phyloP scores from a whole-genome alignment of 2,329 filamentous ascomycete genomes.

The Pseudogymnoascus sp. region DNA sequence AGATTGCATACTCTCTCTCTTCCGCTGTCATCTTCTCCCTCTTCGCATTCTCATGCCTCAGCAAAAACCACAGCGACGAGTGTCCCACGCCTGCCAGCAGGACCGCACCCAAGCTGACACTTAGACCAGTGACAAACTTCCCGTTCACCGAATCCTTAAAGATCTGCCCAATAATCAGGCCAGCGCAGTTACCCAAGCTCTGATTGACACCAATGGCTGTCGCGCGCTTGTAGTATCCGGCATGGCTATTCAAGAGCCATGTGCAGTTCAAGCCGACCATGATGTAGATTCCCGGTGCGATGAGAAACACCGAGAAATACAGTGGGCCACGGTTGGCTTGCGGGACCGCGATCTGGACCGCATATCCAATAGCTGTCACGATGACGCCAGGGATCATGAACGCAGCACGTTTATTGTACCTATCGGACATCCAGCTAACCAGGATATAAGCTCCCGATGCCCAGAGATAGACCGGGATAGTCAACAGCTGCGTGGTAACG shows the following conservation, averaged over 20 bases:
- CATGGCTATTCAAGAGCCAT: slow-evolving; percentile 41
- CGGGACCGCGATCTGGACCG: slow-evolving; percentile 11
- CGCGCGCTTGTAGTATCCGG: slow-evolving; percentile 39
- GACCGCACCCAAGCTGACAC: slow-evolving; percentile 20
- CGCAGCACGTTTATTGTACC: slow-evolving; percentile 15
- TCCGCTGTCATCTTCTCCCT: slow-evolving; percentile 19
- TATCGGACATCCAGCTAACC: slow-evolving; percentile 41
- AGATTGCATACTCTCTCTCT: slow-evolving; percentile 20
- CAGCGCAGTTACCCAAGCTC: slow-evolving; percentile 40
- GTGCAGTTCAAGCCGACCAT: slow-evolving; percentile 40
- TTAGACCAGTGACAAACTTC: slow-evolving; percentile 22
- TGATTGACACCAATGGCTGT: slow-evolving; percentile 40
- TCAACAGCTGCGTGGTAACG: slow-evolving; percentile 46
- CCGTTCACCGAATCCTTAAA: slow-evolving; percentile 16
- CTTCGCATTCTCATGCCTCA: slow-evolving; percentile 19
- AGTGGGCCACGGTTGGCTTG: neutral
- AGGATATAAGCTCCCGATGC: slow-evolving; percentile 40
- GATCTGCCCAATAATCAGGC: slow-evolving; percentile 20
- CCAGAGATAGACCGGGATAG: slow-evolving; percentile 49
- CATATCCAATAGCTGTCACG: slow-evolving; percentile 13
- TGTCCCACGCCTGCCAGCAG: slow-evolving; percentile 20
- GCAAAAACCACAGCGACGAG: slow-evolving; percentile 17
- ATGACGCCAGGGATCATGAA: slow-evolving; percentile 12
- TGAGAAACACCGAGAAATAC: neutral
- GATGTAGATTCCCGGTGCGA: slow-evolving; percentile 40